These are phyloP conservation scores for Tetrahymena elliotti DNA, from an alignment of 73 alveolate genomes.

Conservation along the genomic window DNA sequence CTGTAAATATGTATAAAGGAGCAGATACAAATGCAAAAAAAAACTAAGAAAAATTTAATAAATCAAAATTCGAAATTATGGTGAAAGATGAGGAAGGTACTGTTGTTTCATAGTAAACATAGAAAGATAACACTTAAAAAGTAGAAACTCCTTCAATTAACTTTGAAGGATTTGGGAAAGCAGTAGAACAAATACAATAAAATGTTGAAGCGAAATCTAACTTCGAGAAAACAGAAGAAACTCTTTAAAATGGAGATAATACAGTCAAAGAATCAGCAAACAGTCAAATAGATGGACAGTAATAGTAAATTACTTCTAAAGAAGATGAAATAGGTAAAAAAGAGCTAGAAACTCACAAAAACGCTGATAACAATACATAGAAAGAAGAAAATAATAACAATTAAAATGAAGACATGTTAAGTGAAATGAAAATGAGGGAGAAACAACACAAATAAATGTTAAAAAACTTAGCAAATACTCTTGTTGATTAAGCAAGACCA, in stretches of 20 bases:
- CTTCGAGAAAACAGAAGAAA: neutral
- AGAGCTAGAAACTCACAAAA: neutral
- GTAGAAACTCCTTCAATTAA: neutral
- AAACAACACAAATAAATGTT: neutral
- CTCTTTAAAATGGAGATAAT: neutral
- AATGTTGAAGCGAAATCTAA: neutral
- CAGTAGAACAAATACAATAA: neutral
- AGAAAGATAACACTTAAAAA: neutral
- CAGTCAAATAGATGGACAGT: neutral
- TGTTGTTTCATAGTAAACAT: neutral
- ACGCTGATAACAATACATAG: neutral
- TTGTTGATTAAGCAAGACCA: neutral
- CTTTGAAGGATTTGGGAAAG: neutral
- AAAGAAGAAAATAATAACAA: neutral
- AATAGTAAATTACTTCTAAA: neutral
- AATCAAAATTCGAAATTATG: neutral
- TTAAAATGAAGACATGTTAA: neutral
- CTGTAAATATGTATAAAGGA: neutral
- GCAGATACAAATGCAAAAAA: neutral
- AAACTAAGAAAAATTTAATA: neutral
- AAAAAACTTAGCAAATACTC: neutral
- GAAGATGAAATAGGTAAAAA: neutral
- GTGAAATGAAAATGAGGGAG: neutral
- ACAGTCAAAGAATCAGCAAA: neutral
- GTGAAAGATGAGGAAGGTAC: neutral